phyloP scores from a whole-genome alignment of 345 rosid genomes.

The Eutrema yunnanense region DNA sequence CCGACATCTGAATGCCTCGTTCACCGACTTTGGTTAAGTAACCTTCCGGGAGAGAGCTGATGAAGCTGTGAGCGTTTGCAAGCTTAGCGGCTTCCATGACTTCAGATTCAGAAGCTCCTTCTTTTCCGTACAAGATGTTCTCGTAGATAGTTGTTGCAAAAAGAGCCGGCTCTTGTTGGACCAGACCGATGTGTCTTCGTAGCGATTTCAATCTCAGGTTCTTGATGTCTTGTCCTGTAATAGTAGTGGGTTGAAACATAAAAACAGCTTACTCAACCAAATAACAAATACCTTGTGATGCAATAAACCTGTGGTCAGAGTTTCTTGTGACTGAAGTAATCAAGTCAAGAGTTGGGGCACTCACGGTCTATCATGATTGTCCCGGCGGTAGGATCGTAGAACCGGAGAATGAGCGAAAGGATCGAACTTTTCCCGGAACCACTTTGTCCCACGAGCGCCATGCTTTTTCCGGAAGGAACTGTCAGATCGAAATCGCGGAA shows the following conservation, averaged over 20 bases:
- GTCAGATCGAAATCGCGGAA: slow-evolving; percentile 62
- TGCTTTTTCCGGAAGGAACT: slow-evolving; percentile 62
- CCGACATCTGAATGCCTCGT: slow-evolving; percentile 81
- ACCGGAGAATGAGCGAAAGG: slow-evolving; percentile 73
- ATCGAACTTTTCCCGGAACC: slow-evolving; percentile 96
- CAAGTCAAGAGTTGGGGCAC: slow-evolving; percentile 1
- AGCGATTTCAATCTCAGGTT: slow-evolving; percentile 59
- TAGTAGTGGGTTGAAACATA: not conserved
- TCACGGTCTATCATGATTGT: slow-evolving; percentile 77
- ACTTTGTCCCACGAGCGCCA: slow-evolving; percentile 93
- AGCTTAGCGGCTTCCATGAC: slow-evolving; percentile 79
- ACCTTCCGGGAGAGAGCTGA: slow-evolving; percentile 75
- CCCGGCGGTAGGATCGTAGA: slow-evolving; percentile 77
- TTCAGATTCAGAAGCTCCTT: slow-evolving; percentile 73
- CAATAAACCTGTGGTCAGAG: not conserved
- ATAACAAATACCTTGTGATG: not conserved
- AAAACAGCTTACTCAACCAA: not conserved
- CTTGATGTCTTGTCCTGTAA: slow-evolving; percentile 65
- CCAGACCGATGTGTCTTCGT: slow-evolving; percentile 70
- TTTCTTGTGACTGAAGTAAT: not conserved
- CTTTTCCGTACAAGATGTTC: slow-evolving; percentile 85
- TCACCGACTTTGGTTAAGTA: slow-evolving; percentile 83
- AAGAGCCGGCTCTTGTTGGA: slow-evolving; percentile 92
- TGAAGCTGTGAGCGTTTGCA: slow-evolving; percentile 82
- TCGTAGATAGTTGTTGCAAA: slow-evolving; percentile 78